Conservation (phyloP, 1,284 basidiomycete species). For the Rhodotorula sp. region DNA sequence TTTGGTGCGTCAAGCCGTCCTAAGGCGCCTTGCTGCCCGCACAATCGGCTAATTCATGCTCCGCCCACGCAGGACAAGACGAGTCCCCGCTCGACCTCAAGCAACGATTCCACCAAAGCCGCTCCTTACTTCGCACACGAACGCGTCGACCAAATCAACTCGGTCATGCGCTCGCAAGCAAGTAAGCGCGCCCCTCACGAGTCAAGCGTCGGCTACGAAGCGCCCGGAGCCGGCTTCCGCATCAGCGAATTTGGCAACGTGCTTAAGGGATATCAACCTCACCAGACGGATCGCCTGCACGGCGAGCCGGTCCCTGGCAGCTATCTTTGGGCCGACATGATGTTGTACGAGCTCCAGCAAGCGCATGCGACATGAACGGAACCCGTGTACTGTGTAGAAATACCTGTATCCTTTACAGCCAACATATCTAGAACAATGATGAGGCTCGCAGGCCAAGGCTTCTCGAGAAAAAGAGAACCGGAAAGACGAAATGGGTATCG, state of each 20-base stretch:
- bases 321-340: slow-evolving; percentile 32
- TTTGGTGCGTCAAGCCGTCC: slow-evolving; percentile 33
- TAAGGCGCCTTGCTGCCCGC: background rate
- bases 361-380: background rate
- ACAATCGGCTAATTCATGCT: background rate
- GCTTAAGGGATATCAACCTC: slow-evolving; percentile 43
- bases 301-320: slow-evolving; percentile 35
- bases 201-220: background rate
- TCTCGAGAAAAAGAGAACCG: background rate
- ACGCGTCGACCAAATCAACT: slow-evolving; percentile 44
- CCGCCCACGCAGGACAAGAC: slow-evolving; percentile 38
- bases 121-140: slow-evolving; percentile 41
- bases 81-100: background rate
- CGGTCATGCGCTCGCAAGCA: slow-evolving; percentile 40
- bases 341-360: slow-evolving; percentile 40
- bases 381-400: background rate
- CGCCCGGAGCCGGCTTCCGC: slow-evolving; percentile 19
- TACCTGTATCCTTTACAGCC: background rate
- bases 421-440: background rate
- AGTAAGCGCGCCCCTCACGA: slow-evolving; percentile 8
- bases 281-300: slow-evolving; percentile 39
- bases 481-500: background rate
- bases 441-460: background rate
- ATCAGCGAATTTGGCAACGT: slow-evolving; percentile 43
- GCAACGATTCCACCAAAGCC: slow-evolving; percentile 11